Base-by-base conservation (phyloP, 768 basidiomycete species). In the Cystobasidium onofrii region DNA sequence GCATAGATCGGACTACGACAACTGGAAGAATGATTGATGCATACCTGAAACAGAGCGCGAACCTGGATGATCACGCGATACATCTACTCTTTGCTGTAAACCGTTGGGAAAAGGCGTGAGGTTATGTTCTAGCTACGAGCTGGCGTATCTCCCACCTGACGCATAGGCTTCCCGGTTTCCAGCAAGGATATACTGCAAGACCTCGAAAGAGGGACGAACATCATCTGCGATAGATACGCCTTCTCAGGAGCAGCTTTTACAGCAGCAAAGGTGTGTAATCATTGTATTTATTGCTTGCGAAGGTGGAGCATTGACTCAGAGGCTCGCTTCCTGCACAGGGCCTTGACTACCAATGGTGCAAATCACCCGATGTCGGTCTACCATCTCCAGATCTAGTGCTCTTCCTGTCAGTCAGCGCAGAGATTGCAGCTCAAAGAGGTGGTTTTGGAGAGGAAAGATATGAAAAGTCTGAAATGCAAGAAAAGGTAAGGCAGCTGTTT, bases 71-170 rank as follows among this genome's bases (percentile, higher is more conserved):
- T 82, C 89, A 84, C 75, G 90, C 88, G 1, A 88, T 98, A 62
- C 95, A 98, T 80, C 86, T 97, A 1, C 86, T 99, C 71, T 98
- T 99, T 84, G 89, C 92, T 54, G 96, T 94, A 1, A 99, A 99
- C 80, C 86, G 95, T 41, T 98, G 96, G 96, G 94, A 98, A 80
- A 86, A 89, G 75, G 88, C 89, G 91, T 95, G 73, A 78, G 84
- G 82, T 7, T 3, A 20, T 69, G 1, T 34, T 41, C 36, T 23
- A 23, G 18, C 15, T 33, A n/a, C 27, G n/a, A 33, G 44, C 73
- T 33, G 44, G 17, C 20, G 29, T 13, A 27, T 6, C 13, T 44
- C 20, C 18, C 52, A 52, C 1, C 74, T 62, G 7, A 63, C 31
- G 15, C 23, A 18, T 63, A 15, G 23, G 15, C 41, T 23, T 17